Evolutionary conservation across 2,329 filamentous ascomycete genomes (phyloP), one percentile per base, ranked within the genome.

Genomic region (Aspergillus phoenicis): DNA sequence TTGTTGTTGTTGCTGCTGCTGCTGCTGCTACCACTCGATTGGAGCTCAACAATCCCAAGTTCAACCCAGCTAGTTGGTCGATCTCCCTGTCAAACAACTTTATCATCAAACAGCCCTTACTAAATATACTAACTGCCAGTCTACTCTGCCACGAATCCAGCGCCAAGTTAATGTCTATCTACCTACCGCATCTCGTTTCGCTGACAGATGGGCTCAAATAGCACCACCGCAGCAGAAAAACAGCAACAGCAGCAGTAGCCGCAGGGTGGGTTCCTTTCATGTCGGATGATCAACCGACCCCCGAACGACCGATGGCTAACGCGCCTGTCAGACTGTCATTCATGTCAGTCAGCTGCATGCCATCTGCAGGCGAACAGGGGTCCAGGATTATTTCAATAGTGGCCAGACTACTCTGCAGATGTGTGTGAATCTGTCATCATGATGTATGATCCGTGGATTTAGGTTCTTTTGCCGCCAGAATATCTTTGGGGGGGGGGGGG

Each of bases 321-420:
- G 13, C 56, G 56, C 33, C 56, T 58, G 56, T 58, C 47, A 28
- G 20, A 26, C 47, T 58, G 45, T 28, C 56, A 20, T 39, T 36
- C 41, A 56, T 52, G 45, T 28, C 56, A 20, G 53, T 36, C 53
- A 56, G 39, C 53, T 56, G 28, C 53, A 56, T 33, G 39, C 28
- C 53, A 56, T 56, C 8, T 45, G 20, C 17, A 36, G 5, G 20
- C 5, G n/a, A 47, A 22, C 53, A 30, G 47, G 47, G 47, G 26
- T 51, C 47, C 28, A 30, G 47, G 47, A 33, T 51, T 17, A 30
- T 33, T 36, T 33, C 47, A 17, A 51, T 51, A 45, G 41, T 45
- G 41, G 11, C 41, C 20, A 45, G 41, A 15, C 33, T 13, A 20
- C 20, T 20, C 2, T 20, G 20, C 20, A 36, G 11, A 36, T 5